These are phyloP conservation scores for Acanthamoeba healyi DNA, from an alignment of 208 protist genomes.

Conservation along the genomic window DNA sequence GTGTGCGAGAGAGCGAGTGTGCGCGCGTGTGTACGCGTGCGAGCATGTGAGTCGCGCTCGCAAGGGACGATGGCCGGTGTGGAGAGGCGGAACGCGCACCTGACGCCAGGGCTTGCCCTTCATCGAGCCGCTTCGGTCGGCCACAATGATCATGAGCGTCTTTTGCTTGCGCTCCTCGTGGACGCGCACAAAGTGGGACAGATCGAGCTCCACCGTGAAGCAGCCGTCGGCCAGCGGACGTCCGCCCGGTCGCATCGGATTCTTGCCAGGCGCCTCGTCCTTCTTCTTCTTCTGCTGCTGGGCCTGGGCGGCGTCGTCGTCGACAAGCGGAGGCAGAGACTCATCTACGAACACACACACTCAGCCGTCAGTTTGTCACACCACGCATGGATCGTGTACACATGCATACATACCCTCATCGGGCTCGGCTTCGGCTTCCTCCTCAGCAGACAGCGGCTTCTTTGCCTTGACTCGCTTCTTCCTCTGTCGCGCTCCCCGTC, in stretches of 20 bases:
- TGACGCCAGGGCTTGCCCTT: conserved; percentile 19
- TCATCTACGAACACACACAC: background rate
- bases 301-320: background rate
- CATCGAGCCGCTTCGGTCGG: conserved; percentile 51
- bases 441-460: background rate
- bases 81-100: too few relatives aligned
- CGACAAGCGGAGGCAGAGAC: background rate
- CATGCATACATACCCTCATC: background rate
- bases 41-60: background rate
- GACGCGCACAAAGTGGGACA: conserved; percentile 45
- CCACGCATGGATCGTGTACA: too few relatives aligned
- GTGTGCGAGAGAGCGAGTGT: too few relatives aligned
- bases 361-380: too few relatives aligned
- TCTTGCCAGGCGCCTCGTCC: background rate
- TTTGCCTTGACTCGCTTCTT: background rate
- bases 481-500: background rate
- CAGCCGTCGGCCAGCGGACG: conserved; percentile 28
- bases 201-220: conserved; percentile 47
- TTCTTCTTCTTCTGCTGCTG: background rate
- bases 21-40: too few relatives aligned
- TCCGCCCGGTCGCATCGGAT: background rate
- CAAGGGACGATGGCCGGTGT: background rate
- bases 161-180: conserved; percentile 60
- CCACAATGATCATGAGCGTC: conserved; percentile 59
- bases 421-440: conserved; percentile 29